Percentiles rank a stretch among this genome's conserved stretches.
These are phyloP conservation scores for Botrytis sinoallii DNA, from an alignment of 2,329 filamentous ascomycete genomes.

Conservation along the genomic window DNA sequence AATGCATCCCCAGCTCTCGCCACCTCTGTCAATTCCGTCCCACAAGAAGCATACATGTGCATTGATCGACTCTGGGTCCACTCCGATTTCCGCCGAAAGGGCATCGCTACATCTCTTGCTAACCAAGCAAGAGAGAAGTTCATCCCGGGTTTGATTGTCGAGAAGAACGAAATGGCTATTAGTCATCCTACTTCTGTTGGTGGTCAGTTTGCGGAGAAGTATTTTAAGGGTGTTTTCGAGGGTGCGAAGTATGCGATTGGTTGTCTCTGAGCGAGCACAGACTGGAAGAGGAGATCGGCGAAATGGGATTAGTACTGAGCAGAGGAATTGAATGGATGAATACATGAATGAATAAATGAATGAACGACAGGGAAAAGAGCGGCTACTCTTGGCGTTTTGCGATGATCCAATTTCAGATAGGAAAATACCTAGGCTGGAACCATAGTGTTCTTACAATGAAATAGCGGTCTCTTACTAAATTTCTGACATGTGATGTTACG, in stretches of 20 bases:
- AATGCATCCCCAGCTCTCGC: not conserved
- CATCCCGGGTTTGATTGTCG: slow-evolving; percentile 52
- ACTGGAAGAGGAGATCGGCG: not conserved
- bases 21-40: not conserved
- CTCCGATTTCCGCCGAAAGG: slow-evolving; percentile 51
- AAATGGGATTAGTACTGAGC: not conserved
- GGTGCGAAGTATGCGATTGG: not conserved
- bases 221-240: slow-evolving; percentile 37
- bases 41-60: slow-evolving; percentile 9
- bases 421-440: not conserved
- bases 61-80: slow-evolving; percentile 66
- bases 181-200: slow-evolving; percentile 65
- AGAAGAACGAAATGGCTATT: slow-evolving; percentile 57
- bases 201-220: slow-evolving; percentile 50
- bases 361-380: not conserved
- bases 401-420: not conserved
- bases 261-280: not conserved
- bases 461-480: not conserved
- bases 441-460: not conserved
- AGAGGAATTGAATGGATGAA: not conserved
- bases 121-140: slow-evolving; percentile 53
- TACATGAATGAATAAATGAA: not conserved
- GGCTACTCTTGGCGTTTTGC: not conserved
- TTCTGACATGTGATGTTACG: not conserved
- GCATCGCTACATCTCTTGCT: slow-evolving; percentile 55